Evolutionary conservation across 2,329 filamentous ascomycete genomes (phyloP).

Genomic region (Cytospora leucostoma): DNA sequence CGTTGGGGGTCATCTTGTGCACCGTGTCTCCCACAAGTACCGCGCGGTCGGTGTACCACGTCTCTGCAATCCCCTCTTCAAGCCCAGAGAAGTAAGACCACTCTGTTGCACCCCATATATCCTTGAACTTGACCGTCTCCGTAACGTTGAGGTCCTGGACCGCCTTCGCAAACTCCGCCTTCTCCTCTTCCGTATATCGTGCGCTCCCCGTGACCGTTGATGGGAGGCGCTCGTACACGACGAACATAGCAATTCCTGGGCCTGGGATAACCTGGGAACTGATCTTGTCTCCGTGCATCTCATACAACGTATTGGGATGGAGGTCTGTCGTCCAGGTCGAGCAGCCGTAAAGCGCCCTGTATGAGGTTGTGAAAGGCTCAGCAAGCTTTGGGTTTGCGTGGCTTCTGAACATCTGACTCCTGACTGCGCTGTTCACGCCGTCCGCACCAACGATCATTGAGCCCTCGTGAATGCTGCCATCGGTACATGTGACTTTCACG

Average conservation of each 20-base stretch:
- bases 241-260: conserved; percentile 22
- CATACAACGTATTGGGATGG: conserved; percentile 19
- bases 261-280: conserved; percentile 24
- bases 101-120: conserved; percentile 23
- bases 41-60: conserved; percentile 29
- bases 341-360: conserved; percentile 28
- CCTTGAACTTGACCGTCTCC: conserved; percentile 24
- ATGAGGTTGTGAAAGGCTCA: conserved; percentile 27
- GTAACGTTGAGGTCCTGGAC: conserved; percentile 26
- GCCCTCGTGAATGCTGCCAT: conserved; percentile 31
- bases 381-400: conserved; percentile 19
- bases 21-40: conserved; percentile 32
- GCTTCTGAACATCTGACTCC: conserved; percentile 28
- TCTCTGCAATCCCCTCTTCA: conserved; percentile 29
- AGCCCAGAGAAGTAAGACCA: conserved; percentile 25
- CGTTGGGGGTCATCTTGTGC: conserved; percentile 32
- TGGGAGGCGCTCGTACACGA: conserved; percentile 28
- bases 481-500: conserved; percentile 29
- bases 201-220: conserved; percentile 22
- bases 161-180: conserved; percentile 19
- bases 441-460: conserved; percentile 34
- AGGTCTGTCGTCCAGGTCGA: conserved; percentile 20
- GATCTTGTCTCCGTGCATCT: conserved; percentile 25
- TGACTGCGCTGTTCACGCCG: conserved; percentile 33
- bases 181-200: conserved; percentile 27